These are phyloP conservation scores for Mucor lusitanicus DNA, from an alignment of 371 early-diverging fungal species.

Conservation along the genomic window DNA sequence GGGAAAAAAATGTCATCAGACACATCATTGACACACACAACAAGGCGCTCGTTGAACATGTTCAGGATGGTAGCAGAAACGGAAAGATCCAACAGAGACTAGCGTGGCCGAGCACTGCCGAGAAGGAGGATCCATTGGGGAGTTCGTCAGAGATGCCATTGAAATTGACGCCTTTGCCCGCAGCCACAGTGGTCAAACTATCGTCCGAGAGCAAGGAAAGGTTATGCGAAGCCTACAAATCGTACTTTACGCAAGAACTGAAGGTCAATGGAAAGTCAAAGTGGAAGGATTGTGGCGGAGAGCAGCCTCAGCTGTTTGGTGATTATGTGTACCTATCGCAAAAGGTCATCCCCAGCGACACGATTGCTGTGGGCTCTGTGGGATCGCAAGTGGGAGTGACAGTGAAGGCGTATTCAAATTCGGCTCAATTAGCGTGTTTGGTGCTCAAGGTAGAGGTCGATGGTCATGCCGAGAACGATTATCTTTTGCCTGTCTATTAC, in stretches of 20 bases:
- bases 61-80: slow-evolving; percentile 4
- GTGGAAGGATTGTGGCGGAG: slow-evolving; percentile 17
- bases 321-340: slow-evolving; percentile 20
- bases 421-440: neutral
- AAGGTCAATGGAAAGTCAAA: neutral
- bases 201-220: neutral
- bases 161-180: slow-evolving; percentile 2
- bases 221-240: slow-evolving; percentile 8
- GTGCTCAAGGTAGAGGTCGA: slow-evolving; percentile 5
- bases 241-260: slow-evolving; percentile 4
- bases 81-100: slow-evolving; percentile 12
- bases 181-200: slow-evolving; percentile 22
- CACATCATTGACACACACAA: slow-evolving; percentile 47
- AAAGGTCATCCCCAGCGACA: neutral
- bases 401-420: neutral
- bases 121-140: slow-evolving; percentile 10
- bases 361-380: slow-evolving; percentile 8
- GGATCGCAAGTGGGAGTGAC: slow-evolving; percentile 18
- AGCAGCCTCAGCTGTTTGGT: slow-evolving; percentile 30
- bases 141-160: neutral
- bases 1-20: slow-evolving; percentile 44
- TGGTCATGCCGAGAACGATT: neutral
- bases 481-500: slow-evolving; percentile 26
- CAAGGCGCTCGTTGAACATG: slow-evolving; percentile 22
- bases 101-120: neutral